Base-by-base conservation (phyloP, 306 rosid genomes). In the Dalbergia oliveri region DNA sequence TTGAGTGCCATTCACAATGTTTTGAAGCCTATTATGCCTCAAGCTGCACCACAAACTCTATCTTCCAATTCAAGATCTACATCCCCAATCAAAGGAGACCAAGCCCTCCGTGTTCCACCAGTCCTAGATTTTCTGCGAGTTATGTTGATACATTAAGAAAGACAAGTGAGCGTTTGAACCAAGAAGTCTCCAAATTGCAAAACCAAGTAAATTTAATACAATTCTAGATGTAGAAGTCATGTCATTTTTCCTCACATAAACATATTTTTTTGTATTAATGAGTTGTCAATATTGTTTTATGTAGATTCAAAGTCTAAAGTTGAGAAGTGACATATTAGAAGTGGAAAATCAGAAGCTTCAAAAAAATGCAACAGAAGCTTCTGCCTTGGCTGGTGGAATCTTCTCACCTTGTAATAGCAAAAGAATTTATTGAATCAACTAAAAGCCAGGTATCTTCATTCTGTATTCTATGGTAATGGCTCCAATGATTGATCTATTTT, bases 231-330 rank as follows among this genome's bases (percentile, higher is more conserved):
- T 37, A 49, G 49, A 10, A 41, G 57, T 75, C 53, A 56, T 9
- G 57, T 63, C 21, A 26, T 74, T 72, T 64, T 9, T 44, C 33
- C 5, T 64, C 65, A 5, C 8, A 39, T 33, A 58, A 73, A 62
- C 23, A 14, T 51, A 77, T 41, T 35, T 9, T 51, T 10, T 69
- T 34, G 3, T 8, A 45, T 53, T 57, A 58, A 26, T 61, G 73
- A 78, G 41, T 62, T 57, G 34, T 47, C 78, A 9, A 51, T 79
- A 68, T 58, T 69, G 61, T 58, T 85, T 77, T 80, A 78, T 77
- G 37, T 75, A 94, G 97, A 82, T 90, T 83, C 87, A 57, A 77
- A 84, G 47, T 84, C 82, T 91, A 71, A 86, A 76, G 92, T 81
- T 86, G n/a, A 91, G 50, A 81, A 76, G 79, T 57, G 89, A 89